Evolutionary conservation across 1,284 basidiomycete genomes (phyloP), one percentile per base, ranked within the genome.

Genomic region (Termitomyces sp.): DNA sequence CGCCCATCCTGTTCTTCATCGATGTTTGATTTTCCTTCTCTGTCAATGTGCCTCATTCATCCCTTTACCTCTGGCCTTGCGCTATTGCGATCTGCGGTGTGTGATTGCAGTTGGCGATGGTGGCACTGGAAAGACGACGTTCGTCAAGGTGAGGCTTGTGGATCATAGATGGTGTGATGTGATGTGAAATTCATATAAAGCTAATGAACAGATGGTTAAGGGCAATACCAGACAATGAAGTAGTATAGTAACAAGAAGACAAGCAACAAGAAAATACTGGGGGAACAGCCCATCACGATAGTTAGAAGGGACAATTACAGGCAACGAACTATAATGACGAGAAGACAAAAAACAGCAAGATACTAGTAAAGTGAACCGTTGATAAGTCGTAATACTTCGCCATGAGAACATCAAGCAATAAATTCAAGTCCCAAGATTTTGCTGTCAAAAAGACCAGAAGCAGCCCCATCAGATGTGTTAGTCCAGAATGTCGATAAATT

Each of bases 111-210:
- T 97, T 66, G 95, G 96, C 68, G 96, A 98, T 69, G 96, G 96
- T 74, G 96, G 96, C 72, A 98, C 96, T 57, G 96, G 94, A 65
- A 95, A 97, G 79, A 97, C 93, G 58, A 97, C 94, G 56, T 97
- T 97, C 72, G 93, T 97, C 78, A 97, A 97, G 83, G 91, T 91
- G 66, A 57, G 77, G 60, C 50, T 51, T 21, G 50, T 45, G 48
- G 46, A 49, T 24, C 31, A 43, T 46, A 37, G 11, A 35, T 46
- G 34, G n/a, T 26, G 45, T 16, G 21, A 35, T 16, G 45, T 11
- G 31, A 24, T 45, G 31, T 9, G 5, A 31, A 21, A 19, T 11
- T 42, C 10, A 10, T 30, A 14, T 34, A 16, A 21, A 24, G 38
- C 4, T 39, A 11, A 14, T 19, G 18, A 13, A 21, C 35, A 35